Base-by-base conservation (phyloP, 1,139 yeast species). In the Diutina siamensis region DNA sequence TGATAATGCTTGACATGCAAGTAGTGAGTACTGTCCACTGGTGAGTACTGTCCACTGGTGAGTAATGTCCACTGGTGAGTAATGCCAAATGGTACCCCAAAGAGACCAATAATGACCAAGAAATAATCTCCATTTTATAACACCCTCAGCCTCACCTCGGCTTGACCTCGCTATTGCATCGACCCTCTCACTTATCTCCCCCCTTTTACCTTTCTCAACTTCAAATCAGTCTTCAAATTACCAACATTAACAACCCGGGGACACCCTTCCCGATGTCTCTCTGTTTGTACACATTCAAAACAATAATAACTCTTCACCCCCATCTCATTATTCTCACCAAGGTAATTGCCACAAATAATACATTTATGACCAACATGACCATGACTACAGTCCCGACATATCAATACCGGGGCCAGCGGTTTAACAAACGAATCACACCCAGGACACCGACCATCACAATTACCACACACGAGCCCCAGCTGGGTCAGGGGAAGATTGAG, bases 381-480 rank as follows among this genome's bases (percentile, higher is more conserved):
- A 55, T 78, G 77, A 0, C 94, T 72, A 59, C 98, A 89, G 52
- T 83, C 94, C 49, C 83, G 88, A 61, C 98, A 89, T 28, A 87
- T 73, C 50, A 84, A 69, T 2, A 80, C 97, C 48, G 69, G 63
- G n/a, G 78, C 70, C 7, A 77, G 73, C 1, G 95, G 89, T 50
- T 84, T 79, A 12, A 87, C 96, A 52, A 73, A 77, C 1, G 95
- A 84, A 58, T 88, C 97, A 61, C 98, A 89, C 1, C 79, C 69
- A 2, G 97, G 97, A 57, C 98, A 89, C 52, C 81, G 72, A 1
- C 97, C 97, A 57, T 89, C 97, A 60, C 98, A 89, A 60, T 75
- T 83, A 35, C 77, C 78, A 57, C 98, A 89, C 8, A 89, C 69
- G 48, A 71, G 64, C 0, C 95, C 97, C 5, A 76, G 61, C 31